phyloP scores from a whole-genome alignment of 352 stramenopile species.

The Phytopythium chamaehyphon region DNA sequence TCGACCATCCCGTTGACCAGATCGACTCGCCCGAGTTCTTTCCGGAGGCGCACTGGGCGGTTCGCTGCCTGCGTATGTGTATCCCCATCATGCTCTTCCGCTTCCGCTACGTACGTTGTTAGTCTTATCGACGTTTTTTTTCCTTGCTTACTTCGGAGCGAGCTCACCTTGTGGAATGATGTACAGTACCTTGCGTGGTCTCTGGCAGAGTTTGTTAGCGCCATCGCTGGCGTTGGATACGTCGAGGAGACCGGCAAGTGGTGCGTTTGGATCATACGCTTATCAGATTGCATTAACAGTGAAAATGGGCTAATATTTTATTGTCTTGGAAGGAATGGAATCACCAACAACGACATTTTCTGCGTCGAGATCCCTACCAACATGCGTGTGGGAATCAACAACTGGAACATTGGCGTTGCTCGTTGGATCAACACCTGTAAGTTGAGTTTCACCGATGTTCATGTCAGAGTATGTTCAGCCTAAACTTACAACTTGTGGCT shows the following conservation, averaged over 20 bases:
- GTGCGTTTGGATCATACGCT: slow-evolving; percentile 13
- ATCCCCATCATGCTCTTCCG: slow-evolving; percentile 75
- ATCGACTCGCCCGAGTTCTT: slow-evolving; percentile 80
- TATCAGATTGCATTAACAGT: not conserved
- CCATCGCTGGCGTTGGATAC: slow-evolving; percentile 74
- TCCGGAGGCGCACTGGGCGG: slow-evolving; percentile 45
- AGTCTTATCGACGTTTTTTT: not conserved
- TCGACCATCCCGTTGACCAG: slow-evolving; percentile 70
- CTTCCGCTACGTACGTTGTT: slow-evolving; percentile 70
- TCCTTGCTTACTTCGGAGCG: not conserved
- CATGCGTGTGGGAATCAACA: slow-evolving; percentile 84
- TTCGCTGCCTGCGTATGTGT: slow-evolving; percentile 71
- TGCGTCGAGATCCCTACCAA: slow-evolving; percentile 86
- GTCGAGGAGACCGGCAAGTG: slow-evolving; percentile 74
- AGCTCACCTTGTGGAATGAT: not conserved
- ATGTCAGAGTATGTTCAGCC: too few relatives aligned
- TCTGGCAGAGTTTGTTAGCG: slow-evolving; percentile 70
- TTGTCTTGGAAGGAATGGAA: slow-evolving; percentile 60
- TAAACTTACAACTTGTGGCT: too few relatives aligned
- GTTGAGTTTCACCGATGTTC: too few relatives aligned
- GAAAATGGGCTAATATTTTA: not conserved
- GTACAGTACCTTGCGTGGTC: slow-evolving; percentile 83
- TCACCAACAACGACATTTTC: slow-evolving; percentile 84
- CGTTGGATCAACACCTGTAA: slow-evolving; percentile 85
- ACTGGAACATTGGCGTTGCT: slow-evolving; percentile 87